Percentiles rank a stretch among this genome's conserved stretches.
Conservation (phyloP, 176 grass and related monocot species). For the Phragmites australis region DNA sequence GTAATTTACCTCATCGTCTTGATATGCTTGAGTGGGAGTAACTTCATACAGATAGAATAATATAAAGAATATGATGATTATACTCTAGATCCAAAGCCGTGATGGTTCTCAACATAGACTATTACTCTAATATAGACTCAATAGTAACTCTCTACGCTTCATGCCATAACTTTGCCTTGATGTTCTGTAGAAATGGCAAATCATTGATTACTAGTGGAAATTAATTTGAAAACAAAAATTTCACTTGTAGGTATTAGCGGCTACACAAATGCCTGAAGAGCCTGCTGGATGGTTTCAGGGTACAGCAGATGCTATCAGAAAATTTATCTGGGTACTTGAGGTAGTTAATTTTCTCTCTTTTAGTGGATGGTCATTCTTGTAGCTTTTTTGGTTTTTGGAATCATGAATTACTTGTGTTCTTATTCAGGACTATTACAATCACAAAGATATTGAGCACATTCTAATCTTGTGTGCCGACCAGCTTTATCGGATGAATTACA, state of each 20-base stretch:
- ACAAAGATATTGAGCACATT: constrained; percentile 63
- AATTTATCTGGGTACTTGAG: constrained; percentile 84
- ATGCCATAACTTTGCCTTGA: background rate
- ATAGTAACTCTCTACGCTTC: too few species aligned
- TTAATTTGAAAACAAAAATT: background rate
- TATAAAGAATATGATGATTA: background rate
- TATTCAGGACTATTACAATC: constrained; percentile 64
- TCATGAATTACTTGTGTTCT: background rate
- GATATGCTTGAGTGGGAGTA: background rate
- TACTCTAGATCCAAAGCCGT: background rate
- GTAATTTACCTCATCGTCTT: constrained; percentile 40
- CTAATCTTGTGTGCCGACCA: constrained; percentile 77
- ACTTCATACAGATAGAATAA: background rate
- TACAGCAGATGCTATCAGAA: constrained; percentile 77
- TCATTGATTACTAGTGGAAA: background rate
- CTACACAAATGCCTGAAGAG: constrained; percentile 69
- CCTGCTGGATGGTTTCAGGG: constrained; percentile 73
- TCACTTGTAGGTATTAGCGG: constrained; percentile 84
- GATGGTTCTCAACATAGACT: background rate
- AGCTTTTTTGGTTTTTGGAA: background rate
- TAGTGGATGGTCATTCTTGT: background rate
- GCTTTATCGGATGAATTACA: constrained; percentile 76
- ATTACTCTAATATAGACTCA: background rate
- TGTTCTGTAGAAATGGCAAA: background rate
- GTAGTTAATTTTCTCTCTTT: constrained; percentile 30